Evolutionary conservation across 2,329 filamentous ascomycete species (phyloP).

Genomic region (Alternaria brassicae): DNA sequence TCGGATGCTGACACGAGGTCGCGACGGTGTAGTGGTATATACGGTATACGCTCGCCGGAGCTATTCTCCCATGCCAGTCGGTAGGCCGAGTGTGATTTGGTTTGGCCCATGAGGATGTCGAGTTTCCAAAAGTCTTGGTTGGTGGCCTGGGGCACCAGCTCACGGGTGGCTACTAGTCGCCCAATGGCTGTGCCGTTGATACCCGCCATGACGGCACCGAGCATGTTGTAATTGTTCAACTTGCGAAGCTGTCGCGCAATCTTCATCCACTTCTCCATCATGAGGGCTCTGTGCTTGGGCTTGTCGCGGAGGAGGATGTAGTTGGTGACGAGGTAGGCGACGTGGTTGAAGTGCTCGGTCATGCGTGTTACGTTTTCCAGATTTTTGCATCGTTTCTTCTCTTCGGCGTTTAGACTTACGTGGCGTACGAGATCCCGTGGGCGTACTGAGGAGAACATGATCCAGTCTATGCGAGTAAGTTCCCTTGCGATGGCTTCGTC

Average conservation of each 20-base stretch:
- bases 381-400: constrained; percentile 77
- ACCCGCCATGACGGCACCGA: constrained; percentile 92
- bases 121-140: constrained; percentile 88
- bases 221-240: constrained; percentile 94
- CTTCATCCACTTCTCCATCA: constrained; percentile 94
- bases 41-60: constrained; percentile 86
- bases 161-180: constrained; percentile 79
- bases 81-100: constrained; percentile 93
- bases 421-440: constrained; percentile 92
- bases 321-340: constrained; percentile 63
- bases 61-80: constrained; percentile 98
- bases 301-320: constrained; percentile 83
- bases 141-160: constrained; percentile 72
- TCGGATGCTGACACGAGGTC: constrained; percentile 93
- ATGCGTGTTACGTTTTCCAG: constrained; percentile 90
- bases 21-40: constrained; percentile 85
- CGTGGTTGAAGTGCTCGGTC: constrained; percentile 78
- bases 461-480: constrained; percentile 95
- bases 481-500: constrained; percentile 89
- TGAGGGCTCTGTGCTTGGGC: constrained; percentile 88
- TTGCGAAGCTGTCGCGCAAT: constrained; percentile 84
- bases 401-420: constrained; percentile 75
- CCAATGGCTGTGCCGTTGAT: constrained; percentile 89
- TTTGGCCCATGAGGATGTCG: constrained; percentile 89
- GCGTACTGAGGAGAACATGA: constrained; percentile 95